Base-by-base conservation (phyloP, 495 filamentous ascomycete species). In the Penicillium argentinense region DNA sequence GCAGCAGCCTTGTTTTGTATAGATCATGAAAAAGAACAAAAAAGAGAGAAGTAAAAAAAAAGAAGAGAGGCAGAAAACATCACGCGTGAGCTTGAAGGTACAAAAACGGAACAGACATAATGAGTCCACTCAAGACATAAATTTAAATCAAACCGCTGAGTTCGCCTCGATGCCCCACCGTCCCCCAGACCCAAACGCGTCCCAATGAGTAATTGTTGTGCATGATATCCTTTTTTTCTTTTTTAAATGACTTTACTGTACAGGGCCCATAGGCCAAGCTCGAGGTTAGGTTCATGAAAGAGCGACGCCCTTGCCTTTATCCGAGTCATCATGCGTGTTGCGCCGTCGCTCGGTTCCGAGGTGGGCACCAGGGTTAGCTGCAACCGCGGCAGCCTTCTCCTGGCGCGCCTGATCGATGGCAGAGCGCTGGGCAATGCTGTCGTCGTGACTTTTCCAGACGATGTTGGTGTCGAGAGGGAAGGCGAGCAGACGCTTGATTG, bases 371-470 rank as follows among this genome's bases (percentile, higher is more conserved):
- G 60, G 51, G 27, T 54, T 59, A 27, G 50, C 18, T 9, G 44
- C 38, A 5, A 39, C 41, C 4, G 54, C 69, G 23, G 74, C 67
- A 11, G 76, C 69, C 62, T 91, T 91, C 47, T 91, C 87, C 39
- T 88, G 85, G 49, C 87, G 85, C 42, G 86, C 85, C 59, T 91
- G 86, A 62, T 91, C 87, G 44, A 91, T 88, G 19, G 84, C 84
- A 9, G 79, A 86, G 42, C 87, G 83, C 63, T 91, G 87, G 49
- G 86, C 84, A 52, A 91, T 89, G 66, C 85, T 89, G 49, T 79
- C 77, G 36, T 81, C 91, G 60, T 98, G 93, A 60, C 86, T 90
- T 73, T 95, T 95, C 85, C 89, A 98, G 48, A 91, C 82, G 42
- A 98, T 83, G 53, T 86, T 89, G 36, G 93, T 98, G 60, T 95